Percentiles rank a stretch among this genome's conserved stretches.
Conservation (phyloP, 805 yeast genomes). For the Tetrapisispora fleetii region DNA sequence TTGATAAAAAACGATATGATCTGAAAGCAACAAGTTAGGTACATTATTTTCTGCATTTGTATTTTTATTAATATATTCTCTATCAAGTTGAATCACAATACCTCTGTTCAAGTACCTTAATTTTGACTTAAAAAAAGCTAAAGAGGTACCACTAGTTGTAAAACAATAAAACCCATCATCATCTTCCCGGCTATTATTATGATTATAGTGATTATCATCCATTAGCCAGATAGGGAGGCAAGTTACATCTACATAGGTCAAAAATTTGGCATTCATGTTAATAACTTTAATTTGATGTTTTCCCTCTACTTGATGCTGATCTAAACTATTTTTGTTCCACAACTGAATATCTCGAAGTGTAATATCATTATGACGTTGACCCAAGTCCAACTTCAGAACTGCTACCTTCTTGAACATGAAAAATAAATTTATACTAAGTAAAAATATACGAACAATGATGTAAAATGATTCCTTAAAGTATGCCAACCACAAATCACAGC, state of each 20-base stretch:
- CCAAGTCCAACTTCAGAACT: conserved; percentile 16
- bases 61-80: conserved; percentile 5
- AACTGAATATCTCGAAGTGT: conserved; percentile 22
- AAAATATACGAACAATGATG: not conserved
- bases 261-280: conserved; percentile 10
- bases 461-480: too few relatives aligned
- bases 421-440: not conserved
- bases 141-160: conserved; percentile 20
- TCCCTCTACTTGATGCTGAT: not conserved
- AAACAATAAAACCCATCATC: conserved; percentile 8
- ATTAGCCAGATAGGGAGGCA: conserved; percentile 23
- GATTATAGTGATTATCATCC: not conserved
- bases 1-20: conserved; percentile 1
- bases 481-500: too few relatives aligned
- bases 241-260: conserved; percentile 15
- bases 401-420: conserved; percentile 7
- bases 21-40: not conserved
- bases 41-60: not conserved
- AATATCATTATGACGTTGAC: conserved; percentile 12
- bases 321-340: conserved; percentile 10
- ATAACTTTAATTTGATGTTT: not conserved
- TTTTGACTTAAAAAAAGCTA: conserved; percentile 22
- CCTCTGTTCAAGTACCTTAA: conserved; percentile 17
- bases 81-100: conserved; percentile 10
- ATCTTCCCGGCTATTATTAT: too few relatives aligned